Percentiles rank a stretch among this genome's conserved stretches.
Evolutionary conservation across 1,284 basidiomycete species (phyloP).

Genomic region (Cryptococcus sp.): DNA sequence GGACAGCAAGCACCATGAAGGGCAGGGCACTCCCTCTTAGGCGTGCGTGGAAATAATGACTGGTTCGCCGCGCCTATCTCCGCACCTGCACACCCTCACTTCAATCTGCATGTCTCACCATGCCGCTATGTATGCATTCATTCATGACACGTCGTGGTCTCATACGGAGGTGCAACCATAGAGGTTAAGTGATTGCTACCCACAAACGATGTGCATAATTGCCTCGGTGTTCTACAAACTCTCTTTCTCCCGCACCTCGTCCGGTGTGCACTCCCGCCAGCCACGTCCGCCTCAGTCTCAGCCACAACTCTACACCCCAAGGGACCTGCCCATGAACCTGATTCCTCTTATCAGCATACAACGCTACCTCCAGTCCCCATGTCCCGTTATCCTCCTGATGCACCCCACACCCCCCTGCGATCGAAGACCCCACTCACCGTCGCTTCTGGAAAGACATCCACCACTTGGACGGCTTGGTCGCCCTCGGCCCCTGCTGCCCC

Average conservation of each 20-base stretch:
- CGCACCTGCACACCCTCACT: too few species aligned
- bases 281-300: neutral
- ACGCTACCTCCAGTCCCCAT: neutral
- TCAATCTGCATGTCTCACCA: too few species aligned
- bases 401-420: neutral
- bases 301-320: slow-evolving; percentile 14
- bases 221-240: neutral
- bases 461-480: slow-evolving; percentile 89
- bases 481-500: slow-evolving; percentile 46
- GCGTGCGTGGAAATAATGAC: too few species aligned
- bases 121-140: too few species aligned
- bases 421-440: slow-evolving; percentile 33
- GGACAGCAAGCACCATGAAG: too few species aligned
- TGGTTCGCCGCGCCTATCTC: too few species aligned
- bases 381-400: neutral
- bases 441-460: slow-evolving; percentile 99
- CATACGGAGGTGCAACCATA: too few species aligned
- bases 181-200: too few species aligned
- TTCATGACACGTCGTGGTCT: too few species aligned
- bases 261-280: neutral
- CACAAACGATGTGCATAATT: too few species aligned
- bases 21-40: too few species aligned
- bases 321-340: slow-evolving; percentile 34
- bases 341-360: neutral
- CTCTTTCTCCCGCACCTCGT: neutral